Base-by-base conservation (phyloP, 768 basidiomycete genomes). In the Rhizopogon rudus region DNA sequence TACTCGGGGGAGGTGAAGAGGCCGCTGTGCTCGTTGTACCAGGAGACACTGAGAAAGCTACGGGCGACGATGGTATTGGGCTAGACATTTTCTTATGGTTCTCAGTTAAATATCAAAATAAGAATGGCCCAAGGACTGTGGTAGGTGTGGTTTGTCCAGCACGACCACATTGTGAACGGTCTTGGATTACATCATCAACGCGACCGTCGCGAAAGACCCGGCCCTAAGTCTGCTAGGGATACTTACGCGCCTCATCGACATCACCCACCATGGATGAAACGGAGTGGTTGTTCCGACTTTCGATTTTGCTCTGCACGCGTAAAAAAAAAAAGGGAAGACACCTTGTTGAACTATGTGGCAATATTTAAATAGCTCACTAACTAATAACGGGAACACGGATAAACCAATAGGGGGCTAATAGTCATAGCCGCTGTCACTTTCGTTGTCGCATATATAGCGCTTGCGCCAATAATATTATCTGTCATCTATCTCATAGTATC, bases 1-100 rank as follows among this genome's bases (percentile, higher is more conserved):
- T 63, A 40, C 52, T 61, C 22, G 56, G 60, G 0, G 69, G 62
- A 17, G 65, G 67, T 1, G 69, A 67, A 1, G 69, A 71, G 0
- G 69, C 61, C 5, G 52, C 58, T 5, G 69, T 66, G 55, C 66
- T 70, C 31, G 60, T 37, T 22, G 58, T 53, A 28, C 52, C 45
- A 1, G 68, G 66, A 0, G 68, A 68, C 57, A 61, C 48, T 17
- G 25, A 28, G 52, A 48, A 28, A 6, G 41, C 53, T 1, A 57
- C 25, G 10, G 54, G 52, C 3, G 64, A 65, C 0, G 59, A 58
- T 1, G 60, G 51, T 0, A 55, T 14, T 22, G 63, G 61, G 29
- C 62, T 67, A 14, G 67, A 69, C 67, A 67, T 67, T 12, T 1
- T 55, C 42, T 14, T 35, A 35, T 35, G 12, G 31, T 20, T 29